Evolutionary conservation across 2,329 filamentous ascomycete species (phyloP), one percentile per base, ranked within the genome.

Genomic region (Herpotrichia juniperi): DNA sequence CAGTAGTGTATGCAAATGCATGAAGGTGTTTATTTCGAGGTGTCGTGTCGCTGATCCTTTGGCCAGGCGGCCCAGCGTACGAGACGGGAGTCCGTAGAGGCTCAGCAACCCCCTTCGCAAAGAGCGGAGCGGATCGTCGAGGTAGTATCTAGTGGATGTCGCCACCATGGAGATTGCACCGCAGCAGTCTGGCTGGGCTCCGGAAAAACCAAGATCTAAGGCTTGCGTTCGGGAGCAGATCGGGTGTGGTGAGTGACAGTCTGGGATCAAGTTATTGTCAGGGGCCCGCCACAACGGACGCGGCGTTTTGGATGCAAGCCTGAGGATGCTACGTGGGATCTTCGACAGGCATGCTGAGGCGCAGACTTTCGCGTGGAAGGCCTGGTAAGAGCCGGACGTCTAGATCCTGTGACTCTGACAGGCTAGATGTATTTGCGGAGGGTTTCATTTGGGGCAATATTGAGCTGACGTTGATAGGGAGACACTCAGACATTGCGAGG

Each of bases 201-300:
- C 39, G 39, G 39, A 42, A 28, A 25, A 42, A 11, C 39, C 24
- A 25, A 25, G 39, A 5, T 25, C 21, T 12, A 8, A 25, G 21
- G 24, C 21, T 25, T n/a, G 26, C 24, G 10, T 14, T 22, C 11
- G 19, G 21, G 34, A 9, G 17, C 34, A 5, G 9, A 19, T 14
- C 4, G 31, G 31, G 31, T n/a, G 16, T 37, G 34, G 34, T 40
- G 37, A 24, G 37, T 40, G 37, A 40, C 37, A 40, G n/a, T n/a
- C n/a, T n/a, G 28, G 9, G 28, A n/a, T 31, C n/a, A 25, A 42
- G 24, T 42, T n/a, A 5, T 22, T 25, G 39, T 26, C 19, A 26
- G 39, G 39, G 39, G 39, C 24, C 39, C 39, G 39, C 39, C 39
- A 42, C 39, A 37, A 9, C 39, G 39, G 39, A 42, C 39, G 21